Evolutionary conservation across 257 asterid species (phyloP).

Genomic region (Scutellaria baicalensis): DNA sequence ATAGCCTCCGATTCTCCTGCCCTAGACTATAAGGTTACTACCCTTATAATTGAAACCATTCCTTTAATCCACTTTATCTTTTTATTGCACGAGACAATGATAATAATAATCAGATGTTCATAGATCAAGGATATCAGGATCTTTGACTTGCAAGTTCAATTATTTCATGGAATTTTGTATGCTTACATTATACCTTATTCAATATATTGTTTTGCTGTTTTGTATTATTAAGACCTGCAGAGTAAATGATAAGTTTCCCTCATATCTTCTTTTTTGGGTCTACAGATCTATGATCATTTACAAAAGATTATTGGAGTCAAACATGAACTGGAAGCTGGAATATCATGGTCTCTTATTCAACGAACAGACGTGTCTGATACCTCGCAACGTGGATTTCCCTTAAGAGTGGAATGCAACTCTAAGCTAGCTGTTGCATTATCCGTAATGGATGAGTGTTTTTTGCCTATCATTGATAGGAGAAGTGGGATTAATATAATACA

Average conservation of each 20-base stretch:
- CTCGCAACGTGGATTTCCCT: constrained; percentile 50
- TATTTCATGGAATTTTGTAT: neutral
- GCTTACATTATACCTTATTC: neutral
- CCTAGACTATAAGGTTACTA: neutral
- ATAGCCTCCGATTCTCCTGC: no score
- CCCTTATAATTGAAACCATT: neutral
- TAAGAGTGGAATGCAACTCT: constrained; percentile 89
- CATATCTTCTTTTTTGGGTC: constrained; percentile 12
- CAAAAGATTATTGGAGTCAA: constrained; percentile 81
- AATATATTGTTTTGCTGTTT: neutral
- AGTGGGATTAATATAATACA: constrained; percentile 81
- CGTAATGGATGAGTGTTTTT: constrained; percentile 90
- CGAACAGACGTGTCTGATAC: constrained; percentile 59
- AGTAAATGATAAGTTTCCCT: neutral
- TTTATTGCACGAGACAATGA: neutral
- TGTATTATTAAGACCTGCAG: neutral
- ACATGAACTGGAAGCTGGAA: constrained; percentile 85
- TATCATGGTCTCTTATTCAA: constrained; percentile 91
- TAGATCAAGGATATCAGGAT: neutral
- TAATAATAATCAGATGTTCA: neutral
- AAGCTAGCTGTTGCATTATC: constrained; percentile 87
- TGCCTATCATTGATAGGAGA: constrained; percentile 85
- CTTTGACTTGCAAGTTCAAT: neutral
- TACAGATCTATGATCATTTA: constrained; percentile 68
- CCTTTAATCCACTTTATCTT: neutral